Percentiles rank a stretch among this genome's conserved stretches.
These are phyloP conservation scores for Pseudocercospora fijiensis DNA, from an alignment of 2,329 filamentous ascomycete species.

Conservation along the genomic window DNA sequence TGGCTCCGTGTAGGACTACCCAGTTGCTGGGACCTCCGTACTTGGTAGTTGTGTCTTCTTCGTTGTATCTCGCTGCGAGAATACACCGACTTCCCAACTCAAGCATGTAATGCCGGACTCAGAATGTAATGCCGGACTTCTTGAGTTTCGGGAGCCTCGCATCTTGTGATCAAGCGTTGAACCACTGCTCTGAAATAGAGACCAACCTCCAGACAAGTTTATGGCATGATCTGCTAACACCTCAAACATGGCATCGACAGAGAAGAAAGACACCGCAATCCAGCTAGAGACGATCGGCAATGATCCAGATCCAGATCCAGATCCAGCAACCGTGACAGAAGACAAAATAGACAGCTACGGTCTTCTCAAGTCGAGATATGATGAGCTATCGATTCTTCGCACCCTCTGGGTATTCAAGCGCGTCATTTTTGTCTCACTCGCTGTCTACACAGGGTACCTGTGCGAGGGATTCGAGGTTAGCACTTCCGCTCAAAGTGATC, in stretches of 20 bases:
- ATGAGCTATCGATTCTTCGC: slow-evolving; percentile 8
- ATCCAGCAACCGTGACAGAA: not conserved
- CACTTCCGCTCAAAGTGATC: not conserved
- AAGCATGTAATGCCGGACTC: not conserved
- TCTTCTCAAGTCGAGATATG: slow-evolving; percentile 13
- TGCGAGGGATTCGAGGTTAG: slow-evolving; percentile 12
- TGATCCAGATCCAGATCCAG: not conserved
- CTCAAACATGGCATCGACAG: not conserved
- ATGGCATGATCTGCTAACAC: not conserved
- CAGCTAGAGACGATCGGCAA: not conserved
- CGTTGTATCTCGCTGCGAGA: not conserved
- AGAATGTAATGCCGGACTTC: not conserved
- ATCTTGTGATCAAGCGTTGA: not conserved
- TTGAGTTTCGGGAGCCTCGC: not conserved
- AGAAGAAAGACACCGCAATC: not conserved
- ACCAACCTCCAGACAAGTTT: no score
- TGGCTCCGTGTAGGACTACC: no score
- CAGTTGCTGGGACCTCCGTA: no score
- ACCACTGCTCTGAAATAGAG: not conserved
- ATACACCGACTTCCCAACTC: not conserved
- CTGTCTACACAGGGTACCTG: slow-evolving; percentile 8
- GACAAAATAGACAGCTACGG: slow-evolving; percentile 1
- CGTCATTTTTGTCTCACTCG: slow-evolving; percentile 3
- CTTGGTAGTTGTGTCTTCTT: not conserved
- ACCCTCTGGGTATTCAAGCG: slow-evolving; percentile 10